Evolutionary conservation across 305 asterid genomes (phyloP).

Genomic region (Nicotiana rustica): DNA sequence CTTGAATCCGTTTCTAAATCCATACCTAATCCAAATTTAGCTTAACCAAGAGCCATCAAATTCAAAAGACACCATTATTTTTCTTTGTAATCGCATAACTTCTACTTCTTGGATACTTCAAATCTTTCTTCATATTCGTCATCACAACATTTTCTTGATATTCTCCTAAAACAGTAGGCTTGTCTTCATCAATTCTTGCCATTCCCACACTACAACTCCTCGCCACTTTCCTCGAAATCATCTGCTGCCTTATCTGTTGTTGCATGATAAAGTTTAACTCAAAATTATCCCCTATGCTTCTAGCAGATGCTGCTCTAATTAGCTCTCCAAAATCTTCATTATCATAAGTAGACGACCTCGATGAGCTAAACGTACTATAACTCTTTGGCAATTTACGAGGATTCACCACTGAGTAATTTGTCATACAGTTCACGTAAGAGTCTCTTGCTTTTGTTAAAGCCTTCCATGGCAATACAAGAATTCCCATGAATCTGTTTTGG

Average conservation of each 20-base stretch:
- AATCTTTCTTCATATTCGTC: slow-evolving; percentile 33
- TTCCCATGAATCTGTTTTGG: slow-evolving; percentile 23
- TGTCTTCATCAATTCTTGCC: slow-evolving; percentile 77
- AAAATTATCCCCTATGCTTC: not conserved
- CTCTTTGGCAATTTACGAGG: slow-evolving; percentile 4
- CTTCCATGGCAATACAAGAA: slow-evolving; percentile 11
- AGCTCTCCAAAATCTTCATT: slow-evolving; percentile 30
- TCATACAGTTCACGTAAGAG: slow-evolving; percentile 29
- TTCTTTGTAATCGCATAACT: slow-evolving; percentile 57
- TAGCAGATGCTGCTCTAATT: slow-evolving; percentile 23
- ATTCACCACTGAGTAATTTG: not conserved
- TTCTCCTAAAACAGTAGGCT: slow-evolving; percentile 55
- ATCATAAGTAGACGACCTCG: not conserved
- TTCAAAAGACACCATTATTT: slow-evolving; percentile 29
- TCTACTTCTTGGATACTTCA: slow-evolving; percentile 62
- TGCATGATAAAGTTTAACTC: slow-evolving; percentile 29
- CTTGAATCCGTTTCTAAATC: not conserved
- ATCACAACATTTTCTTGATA: slow-evolving; percentile 17
- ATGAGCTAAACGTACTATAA: not conserved
- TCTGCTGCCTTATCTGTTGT: not conserved
- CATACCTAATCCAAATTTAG: not conserved
- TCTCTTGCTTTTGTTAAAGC: slow-evolving; percentile 20
- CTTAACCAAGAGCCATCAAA: not conserved
- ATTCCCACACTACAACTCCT: slow-evolving; percentile 73
- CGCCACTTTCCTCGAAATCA: slow-evolving; percentile 37